A percentile compares a stretch with the other conserved stretches of the same genome.
phyloP scores from a whole-genome alignment of 805 yeast genomes.

The Starmerella sirachaensis region DNA sequence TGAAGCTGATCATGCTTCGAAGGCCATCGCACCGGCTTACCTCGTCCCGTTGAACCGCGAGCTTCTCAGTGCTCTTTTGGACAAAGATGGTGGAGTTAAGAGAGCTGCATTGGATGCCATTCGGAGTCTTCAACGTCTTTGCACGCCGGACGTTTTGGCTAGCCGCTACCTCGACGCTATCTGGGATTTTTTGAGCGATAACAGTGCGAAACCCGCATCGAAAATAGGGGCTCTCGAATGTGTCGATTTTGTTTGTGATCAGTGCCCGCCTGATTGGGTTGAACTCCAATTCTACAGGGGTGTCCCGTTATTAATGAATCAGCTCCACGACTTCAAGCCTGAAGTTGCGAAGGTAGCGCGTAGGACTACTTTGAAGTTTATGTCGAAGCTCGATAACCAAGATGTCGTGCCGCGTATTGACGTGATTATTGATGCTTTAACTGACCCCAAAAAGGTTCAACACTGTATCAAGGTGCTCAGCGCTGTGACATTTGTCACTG shows the following conservation, averaged over 20 bases:
- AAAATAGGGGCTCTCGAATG: constrained; percentile 67
- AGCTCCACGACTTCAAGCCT: constrained; percentile 92
- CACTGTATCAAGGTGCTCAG: constrained; percentile 79
- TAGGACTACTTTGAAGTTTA: constrained; percentile 55
- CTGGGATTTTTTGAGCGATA: constrained; percentile 45
- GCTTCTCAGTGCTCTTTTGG: constrained; percentile 64
- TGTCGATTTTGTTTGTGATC: constrained; percentile 62
- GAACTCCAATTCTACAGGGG: constrained; percentile 68
- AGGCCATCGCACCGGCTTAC: constrained; percentile 61
- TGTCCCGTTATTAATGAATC: constrained; percentile 76
- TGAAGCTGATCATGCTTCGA: constrained; percentile 50
- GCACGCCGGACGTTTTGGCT: constrained; percentile 67
- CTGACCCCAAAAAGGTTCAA: constrained; percentile 81
- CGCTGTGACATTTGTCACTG: constrained; percentile 94
- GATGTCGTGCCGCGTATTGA: constrained; percentile 82
- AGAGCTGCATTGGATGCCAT: constrained; percentile 75
- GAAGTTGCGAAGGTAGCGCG: constrained; percentile 82
- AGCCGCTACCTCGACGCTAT: constrained; percentile 54
- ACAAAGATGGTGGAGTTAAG: constrained; percentile 76
- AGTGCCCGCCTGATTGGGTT: constrained; percentile 72
- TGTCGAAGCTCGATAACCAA: constrained; percentile 77
- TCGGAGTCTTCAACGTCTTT: constrained; percentile 55
- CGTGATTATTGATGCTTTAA: constrained; percentile 73
- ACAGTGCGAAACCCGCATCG: constrained; percentile 89
- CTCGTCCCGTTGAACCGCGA: constrained; percentile 49